Base-by-base conservation (phyloP, 108 stramenopile genomes). In the Fistulifera pelliculosa region DNA sequence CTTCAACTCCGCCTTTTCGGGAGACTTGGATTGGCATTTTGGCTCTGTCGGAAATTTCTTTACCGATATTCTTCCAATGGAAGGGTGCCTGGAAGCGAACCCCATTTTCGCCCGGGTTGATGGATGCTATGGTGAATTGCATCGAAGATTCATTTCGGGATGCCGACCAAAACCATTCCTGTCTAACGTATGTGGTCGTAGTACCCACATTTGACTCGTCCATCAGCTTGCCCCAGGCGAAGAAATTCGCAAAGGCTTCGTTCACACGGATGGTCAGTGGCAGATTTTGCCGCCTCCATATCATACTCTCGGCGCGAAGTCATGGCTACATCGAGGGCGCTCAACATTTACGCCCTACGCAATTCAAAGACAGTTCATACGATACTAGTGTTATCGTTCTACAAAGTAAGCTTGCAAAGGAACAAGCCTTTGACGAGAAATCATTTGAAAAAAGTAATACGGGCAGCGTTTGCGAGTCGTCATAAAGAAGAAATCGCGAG, bases 321-420 rank as follows among this genome's bases (percentile, higher is more conserved):
- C 83, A 85, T 54, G 87, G 83, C 4, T 89, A 81, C 42, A 52
- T 79, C 12, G 83, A 85, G 58, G 87, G 83, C 22, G 62, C 83
- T 10, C 81, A 83, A 47, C 87, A 89, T 64, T 38, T 85, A 23
- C 69, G 80, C 8, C 79, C 87, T 14, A 85, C 87, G 0, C 60
- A 66, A 43, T 82, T 74, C 54, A 88, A 88, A 53, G 58, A 74
- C 38, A 80, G 78, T 45, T 57, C 60, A 15, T 81, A 74, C 38
- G 79, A 75, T 38, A 87, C 77, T 8, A 83, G 85, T 62, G 69
- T 83, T 11, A 74, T 87, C 27, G 26, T 81, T 25, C 54, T 87
- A 48, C 71, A 77, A 57, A 83, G 68, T 47, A 27, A 51, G 8
- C 31, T 35, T 6, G 31, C 31, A 6, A 3, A 8, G 31, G 8